Percentiles rank a stretch among this genome's conserved stretches.
phyloP scores from a whole-genome alignment of 768 basidiomycete genomes.

The Strobilomyces echinocephalus region DNA sequence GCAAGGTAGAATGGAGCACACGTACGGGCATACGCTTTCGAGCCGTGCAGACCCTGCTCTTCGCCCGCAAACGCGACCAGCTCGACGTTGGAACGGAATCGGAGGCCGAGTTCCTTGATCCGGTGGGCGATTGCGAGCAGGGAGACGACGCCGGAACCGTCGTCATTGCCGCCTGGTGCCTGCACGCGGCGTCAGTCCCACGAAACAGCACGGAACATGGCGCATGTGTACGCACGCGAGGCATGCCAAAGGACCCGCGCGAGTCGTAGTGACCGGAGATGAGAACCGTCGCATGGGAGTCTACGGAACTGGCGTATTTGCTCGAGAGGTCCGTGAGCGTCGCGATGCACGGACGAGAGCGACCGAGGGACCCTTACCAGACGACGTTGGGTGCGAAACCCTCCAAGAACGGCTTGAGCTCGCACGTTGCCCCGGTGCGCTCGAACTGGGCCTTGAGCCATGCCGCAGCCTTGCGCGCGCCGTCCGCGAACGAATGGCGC shows the following conservation, averaged over 20 bases:
- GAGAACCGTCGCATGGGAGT: constrained; percentile 56
- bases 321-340: constrained; percentile 21
- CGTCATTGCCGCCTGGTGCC: constrained; percentile 56
- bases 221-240: constrained; percentile 31
- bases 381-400: constrained; percentile 87
- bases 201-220: neutral
- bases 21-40: constrained; percentile 74
- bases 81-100: constrained; percentile 73
- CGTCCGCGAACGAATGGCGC: constrained; percentile 82
- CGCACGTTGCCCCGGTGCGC: constrained; percentile 69
- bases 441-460: constrained; percentile 66
- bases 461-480: constrained; percentile 30
- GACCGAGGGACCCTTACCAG: constrained; percentile 62
- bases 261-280: constrained; percentile 89
- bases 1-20: constrained; percentile 27
- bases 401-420: constrained; percentile 55
- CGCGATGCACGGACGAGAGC: neutral
- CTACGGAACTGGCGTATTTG: constrained; percentile 47
- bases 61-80: constrained; percentile 86
- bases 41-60: constrained; percentile 84
- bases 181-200: neutral
- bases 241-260: constrained; percentile 82
- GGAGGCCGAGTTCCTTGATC: constrained; percentile 60
- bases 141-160: constrained; percentile 61
- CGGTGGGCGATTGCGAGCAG: constrained; percentile 77